Evolutionary conservation across 805 yeast species (phyloP).

Genomic region (Vanderwaltozyma yarrowii): DNA sequence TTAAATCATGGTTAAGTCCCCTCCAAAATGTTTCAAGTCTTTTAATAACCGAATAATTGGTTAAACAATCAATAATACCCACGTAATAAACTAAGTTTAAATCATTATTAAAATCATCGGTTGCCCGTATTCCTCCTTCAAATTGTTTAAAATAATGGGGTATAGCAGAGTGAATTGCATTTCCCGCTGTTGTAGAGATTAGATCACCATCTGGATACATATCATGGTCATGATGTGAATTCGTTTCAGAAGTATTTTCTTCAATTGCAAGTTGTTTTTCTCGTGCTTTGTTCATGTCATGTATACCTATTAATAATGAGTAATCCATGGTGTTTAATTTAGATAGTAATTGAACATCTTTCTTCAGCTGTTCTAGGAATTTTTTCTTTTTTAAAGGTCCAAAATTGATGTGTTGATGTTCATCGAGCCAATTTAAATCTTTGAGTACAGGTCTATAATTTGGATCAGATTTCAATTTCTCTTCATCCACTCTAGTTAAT

Average conservation of each 20-base stretch:
- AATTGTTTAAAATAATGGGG: constrained; percentile 51
- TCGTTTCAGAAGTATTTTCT: constrained; percentile 6
- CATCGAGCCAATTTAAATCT: constrained; percentile 81
- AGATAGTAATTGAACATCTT: constrained; percentile 65
- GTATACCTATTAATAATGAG: constrained; percentile 80
- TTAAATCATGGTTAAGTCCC: constrained; percentile 55
- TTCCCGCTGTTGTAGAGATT: background rate
- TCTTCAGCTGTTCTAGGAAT: constrained; percentile 59
- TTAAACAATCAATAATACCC: constrained; percentile 90
- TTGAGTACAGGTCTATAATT: constrained; percentile 46
- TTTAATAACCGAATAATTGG: constrained; percentile 66
- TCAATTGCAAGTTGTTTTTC: constrained; percentile 15
- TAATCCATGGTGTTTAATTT: constrained; percentile 90
- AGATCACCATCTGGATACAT: background rate
- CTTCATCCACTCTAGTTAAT: constrained; percentile 32
- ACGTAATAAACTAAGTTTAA: constrained; percentile 67
- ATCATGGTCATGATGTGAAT: background rate
- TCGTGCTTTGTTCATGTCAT: constrained; percentile 56
- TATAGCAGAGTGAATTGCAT: constrained; percentile 6
- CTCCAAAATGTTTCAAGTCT: constrained; percentile 81
- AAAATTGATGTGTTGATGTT: constrained; percentile 51
- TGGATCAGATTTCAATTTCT: constrained; percentile 16
- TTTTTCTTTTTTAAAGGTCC: constrained; percentile 58
- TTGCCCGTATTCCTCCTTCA: constrained; percentile 77
- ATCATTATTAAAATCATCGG: constrained; percentile 43